Percentiles rank a stretch among this genome's conserved stretches.
phyloP scores from a whole-genome alignment of 352 stramenopile genomes.

The Peronospora tabacina region DNA sequence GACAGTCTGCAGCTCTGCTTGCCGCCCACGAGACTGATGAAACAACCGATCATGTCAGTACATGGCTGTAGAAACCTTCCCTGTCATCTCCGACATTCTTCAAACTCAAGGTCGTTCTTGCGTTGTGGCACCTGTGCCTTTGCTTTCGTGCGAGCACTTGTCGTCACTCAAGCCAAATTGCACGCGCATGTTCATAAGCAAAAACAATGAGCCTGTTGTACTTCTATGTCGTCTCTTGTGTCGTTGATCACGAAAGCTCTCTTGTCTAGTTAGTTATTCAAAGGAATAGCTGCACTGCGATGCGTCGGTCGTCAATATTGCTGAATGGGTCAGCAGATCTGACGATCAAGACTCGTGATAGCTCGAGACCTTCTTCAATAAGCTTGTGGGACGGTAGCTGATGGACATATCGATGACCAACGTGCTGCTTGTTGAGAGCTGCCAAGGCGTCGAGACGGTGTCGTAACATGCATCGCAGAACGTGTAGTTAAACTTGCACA shows the following conservation, averaged over 20 bases:
- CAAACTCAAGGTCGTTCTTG: conserved; percentile 11
- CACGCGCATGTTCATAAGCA: conserved; percentile 13
- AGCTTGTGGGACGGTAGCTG: too few relatives aligned
- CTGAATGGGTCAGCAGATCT: conserved; percentile 74
- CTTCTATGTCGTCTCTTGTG: conserved; percentile 11
- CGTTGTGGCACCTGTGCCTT: conserved; percentile 5
- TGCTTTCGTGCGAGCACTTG: conserved; percentile 1
- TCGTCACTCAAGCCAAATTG: conserved; percentile 8
- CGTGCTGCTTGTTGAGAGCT: conserved; percentile 17
- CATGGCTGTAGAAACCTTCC: conserved; percentile 22
- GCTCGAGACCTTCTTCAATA: too few relatives aligned
- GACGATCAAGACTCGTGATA: conserved; percentile 37
- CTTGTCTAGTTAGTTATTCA: conserved; percentile 57
- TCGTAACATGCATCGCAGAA: conserved; percentile 91
- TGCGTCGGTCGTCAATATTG: conserved; percentile 80
- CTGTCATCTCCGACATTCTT: conserved; percentile 3
- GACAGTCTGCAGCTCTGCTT: conserved; percentile 12
- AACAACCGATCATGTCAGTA: conserved; percentile 10
- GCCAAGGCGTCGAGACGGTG: conserved; percentile 49
- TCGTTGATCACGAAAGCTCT: conserved; percentile 15
- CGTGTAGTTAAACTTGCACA: conserved; percentile 63
- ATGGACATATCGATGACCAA: too few relatives aligned
- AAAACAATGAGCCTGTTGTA: conserved; percentile 26
- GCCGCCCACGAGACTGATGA: conserved; percentile 17
- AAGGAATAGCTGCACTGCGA: conserved; percentile 74